phyloP scores from a whole-genome alignment of 148 eudicot species.

The Cornus florida region DNA sequence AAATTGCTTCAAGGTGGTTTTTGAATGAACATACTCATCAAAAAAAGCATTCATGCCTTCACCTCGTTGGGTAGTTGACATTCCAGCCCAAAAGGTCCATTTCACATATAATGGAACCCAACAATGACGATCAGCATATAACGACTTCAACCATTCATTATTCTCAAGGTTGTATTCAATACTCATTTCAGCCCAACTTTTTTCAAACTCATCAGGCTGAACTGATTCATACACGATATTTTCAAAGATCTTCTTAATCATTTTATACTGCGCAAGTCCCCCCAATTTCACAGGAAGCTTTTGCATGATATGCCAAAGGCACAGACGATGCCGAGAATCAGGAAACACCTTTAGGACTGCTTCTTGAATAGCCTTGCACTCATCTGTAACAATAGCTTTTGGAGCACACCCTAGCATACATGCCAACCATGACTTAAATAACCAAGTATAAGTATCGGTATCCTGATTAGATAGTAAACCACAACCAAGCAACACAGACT shows the following conservation, averaged over 20 bases:
- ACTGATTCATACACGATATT: too few relatives aligned
- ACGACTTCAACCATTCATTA: too few relatives aligned
- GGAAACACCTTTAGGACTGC: neutral
- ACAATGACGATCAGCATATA: neutral
- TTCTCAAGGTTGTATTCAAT: too few relatives aligned
- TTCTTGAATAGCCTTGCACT: neutral
- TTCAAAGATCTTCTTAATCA: too few relatives aligned
- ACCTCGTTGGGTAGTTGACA: neutral
- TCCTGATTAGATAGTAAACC: neutral
- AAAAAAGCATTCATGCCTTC: neutral
- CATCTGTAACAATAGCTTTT: neutral
- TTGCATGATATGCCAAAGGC: too few relatives aligned
- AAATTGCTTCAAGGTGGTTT: slow-evolving; percentile 8
- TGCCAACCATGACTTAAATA: neutral
- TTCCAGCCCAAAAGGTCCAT: slow-evolving; percentile 3
- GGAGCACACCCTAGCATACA: neutral
- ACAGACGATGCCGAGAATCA: too few relatives aligned
- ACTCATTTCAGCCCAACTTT: too few relatives aligned
- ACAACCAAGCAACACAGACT: neutral
- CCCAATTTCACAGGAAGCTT: too few relatives aligned
- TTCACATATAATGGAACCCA: slow-evolving; percentile 5
- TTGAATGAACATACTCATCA: neutral
- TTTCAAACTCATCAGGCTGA: too few relatives aligned
- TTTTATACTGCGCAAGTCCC: too few relatives aligned
- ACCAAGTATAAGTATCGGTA: neutral